These are phyloP conservation scores for Hypericum androsaemum DNA, from an alignment of 345 rosid genomes.

Conservation along the genomic window DNA sequence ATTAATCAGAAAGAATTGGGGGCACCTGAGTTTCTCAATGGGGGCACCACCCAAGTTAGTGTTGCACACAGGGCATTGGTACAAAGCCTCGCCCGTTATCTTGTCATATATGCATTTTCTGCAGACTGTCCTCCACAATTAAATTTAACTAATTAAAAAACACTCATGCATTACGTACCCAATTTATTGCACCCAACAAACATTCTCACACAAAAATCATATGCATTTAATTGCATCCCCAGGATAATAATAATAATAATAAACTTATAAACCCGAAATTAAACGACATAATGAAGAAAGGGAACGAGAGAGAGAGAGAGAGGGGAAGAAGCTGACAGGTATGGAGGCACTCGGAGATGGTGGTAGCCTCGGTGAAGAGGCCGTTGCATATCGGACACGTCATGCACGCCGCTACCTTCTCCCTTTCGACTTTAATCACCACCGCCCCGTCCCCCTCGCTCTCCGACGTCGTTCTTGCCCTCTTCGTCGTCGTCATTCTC, in stretches of 20 bases:
- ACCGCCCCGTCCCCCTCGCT: not conserved
- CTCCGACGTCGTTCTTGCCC: too few species aligned
- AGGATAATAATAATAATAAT: too few species aligned
- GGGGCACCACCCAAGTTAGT: slow-evolving; percentile 34
- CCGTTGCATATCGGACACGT: not conserved
- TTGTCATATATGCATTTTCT: slow-evolving; percentile 37
- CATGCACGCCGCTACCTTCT: slow-evolving; percentile 2
- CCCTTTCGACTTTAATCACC: not conserved
- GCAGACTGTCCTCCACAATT: slow-evolving; percentile 26
- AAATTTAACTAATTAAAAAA: too few species aligned
- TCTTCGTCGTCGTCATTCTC: too few species aligned
- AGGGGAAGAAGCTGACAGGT: not conserved
- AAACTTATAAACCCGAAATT: too few species aligned
- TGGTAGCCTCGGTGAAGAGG: not conserved
- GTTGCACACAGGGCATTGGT: slow-evolving; percentile 35
- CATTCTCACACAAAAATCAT: too few species aligned
- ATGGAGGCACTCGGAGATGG: slow-evolving; percentile 6
- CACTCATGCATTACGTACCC: too few species aligned
- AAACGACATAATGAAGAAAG: not conserved
- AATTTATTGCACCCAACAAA: too few species aligned
- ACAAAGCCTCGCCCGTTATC: slow-evolving; percentile 22
- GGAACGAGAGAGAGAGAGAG: not conserved
- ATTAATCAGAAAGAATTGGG: too few species aligned
- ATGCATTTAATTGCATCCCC: too few species aligned
- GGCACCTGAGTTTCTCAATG: slow-evolving; percentile 40